Conservation (phyloP, 129 eudicot species). For the Tanacetum coccineum region DNA sequence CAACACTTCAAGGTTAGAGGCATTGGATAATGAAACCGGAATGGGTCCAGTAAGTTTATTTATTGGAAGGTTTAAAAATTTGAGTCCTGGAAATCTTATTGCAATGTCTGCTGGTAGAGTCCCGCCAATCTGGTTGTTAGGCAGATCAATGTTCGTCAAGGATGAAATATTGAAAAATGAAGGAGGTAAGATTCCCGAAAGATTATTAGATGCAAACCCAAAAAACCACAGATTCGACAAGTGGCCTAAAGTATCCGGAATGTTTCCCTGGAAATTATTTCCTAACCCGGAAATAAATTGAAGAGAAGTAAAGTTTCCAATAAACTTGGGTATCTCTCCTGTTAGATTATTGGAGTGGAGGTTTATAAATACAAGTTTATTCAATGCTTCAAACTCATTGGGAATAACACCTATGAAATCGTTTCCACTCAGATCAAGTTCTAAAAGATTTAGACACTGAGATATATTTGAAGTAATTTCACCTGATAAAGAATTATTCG, state of each 20-base stretch:
- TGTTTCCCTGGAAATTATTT: constrained; percentile 3
- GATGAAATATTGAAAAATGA: constrained; percentile 5
- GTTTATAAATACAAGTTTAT: background rate
- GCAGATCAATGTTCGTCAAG: constrained; percentile 5
- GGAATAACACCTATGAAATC: background rate
- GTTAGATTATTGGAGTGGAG: background rate
- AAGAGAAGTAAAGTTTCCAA: constrained; percentile 11
- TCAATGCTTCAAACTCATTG: background rate
- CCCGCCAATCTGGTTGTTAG: constrained; percentile 4
- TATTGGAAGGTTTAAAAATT: constrained; percentile 1
- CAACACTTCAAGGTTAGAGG: constrained; percentile 3
- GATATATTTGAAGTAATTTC: constrained; percentile 25
- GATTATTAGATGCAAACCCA: background rate
- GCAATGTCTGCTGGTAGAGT: constrained; percentile 2
- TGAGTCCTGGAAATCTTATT: background rate
- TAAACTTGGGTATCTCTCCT: constrained; percentile 13
- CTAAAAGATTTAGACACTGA: constrained; percentile 5
- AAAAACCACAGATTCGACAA: constrained; percentile 2
- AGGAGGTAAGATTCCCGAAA: constrained; percentile 1
- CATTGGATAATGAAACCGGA: constrained; percentile 7
- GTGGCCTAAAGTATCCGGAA: background rate
- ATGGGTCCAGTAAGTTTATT: background rate
- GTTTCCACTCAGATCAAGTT: background rate
- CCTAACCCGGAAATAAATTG: background rate
- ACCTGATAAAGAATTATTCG: constrained; percentile 29